phyloP scores from a whole-genome alignment of 352 stramenopile genomes.

The Detonula confervacea region DNA sequence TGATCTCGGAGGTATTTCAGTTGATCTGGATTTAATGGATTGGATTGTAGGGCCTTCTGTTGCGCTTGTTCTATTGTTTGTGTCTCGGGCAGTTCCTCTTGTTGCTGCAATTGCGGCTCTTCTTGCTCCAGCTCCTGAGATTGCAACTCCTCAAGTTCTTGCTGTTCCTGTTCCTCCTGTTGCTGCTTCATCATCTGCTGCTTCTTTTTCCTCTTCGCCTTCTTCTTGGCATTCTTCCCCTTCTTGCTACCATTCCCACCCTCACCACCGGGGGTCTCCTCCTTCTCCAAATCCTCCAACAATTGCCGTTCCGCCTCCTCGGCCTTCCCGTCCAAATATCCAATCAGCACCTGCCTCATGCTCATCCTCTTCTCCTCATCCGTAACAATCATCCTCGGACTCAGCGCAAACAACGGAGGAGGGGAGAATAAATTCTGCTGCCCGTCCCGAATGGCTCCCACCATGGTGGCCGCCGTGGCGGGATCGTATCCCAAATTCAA shows the following conservation, averaged over 20 bases:
- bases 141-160: background rate
- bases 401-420: constrained; percentile 29
- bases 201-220: constrained; percentile 28
- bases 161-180: constrained; percentile 14
- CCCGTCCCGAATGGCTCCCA: constrained; percentile 3
- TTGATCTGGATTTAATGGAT: constrained; percentile 26
- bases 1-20: constrained; percentile 15
- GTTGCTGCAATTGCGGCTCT: background rate
- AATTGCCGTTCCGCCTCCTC: constrained; percentile 31
- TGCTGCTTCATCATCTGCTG: constrained; percentile 9
- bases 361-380: constrained; percentile 9
- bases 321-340: constrained; percentile 38
- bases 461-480: constrained; percentile 19
- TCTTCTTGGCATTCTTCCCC: constrained; percentile 27
- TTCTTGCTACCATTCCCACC: constrained; percentile 8
- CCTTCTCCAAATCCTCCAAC: constrained; percentile 38
- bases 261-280: background rate
- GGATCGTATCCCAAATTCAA: constrained; percentile 23
- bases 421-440: constrained; percentile 14
- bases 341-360: constrained; percentile 19
- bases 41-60: background rate
- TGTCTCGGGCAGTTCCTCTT: background rate
- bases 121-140: constrained; percentile 10
- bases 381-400: constrained; percentile 40
- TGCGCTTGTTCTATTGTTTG: background rate